Base-by-base conservation (phyloP, 495 filamentous ascomycete genomes). In the Apodospora peruviana region DNA sequence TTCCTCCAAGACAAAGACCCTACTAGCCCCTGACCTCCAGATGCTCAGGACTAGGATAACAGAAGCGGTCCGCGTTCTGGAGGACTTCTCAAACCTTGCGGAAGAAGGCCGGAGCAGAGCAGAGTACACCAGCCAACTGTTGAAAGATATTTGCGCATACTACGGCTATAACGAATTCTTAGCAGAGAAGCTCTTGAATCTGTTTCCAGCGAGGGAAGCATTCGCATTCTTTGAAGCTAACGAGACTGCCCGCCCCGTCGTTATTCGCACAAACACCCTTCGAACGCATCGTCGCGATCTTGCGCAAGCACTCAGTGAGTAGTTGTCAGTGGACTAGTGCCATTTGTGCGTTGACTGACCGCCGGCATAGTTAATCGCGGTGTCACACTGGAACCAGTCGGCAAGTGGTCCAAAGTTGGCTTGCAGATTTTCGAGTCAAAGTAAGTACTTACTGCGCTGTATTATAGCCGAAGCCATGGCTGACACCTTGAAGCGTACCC, bases 201-300 rank as follows among this genome's bases (percentile, higher is more conserved):
- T 98, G 5, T 98, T 98, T 75, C 80, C 90, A 1, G 87, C 94
- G 20, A 83, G 85, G 58, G 94, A 98, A 70, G 94, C 93, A 0
- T 95, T 98, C 50, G 90, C 90, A 5, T 98, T 98, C 69, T 98
- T 98, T 70, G 93, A 98, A 67, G 91, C 91, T 38, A 98, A 98
- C 79, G 93, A 98, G 49, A 65, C 86, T 19, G 78, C 86, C 17
- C 84, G 91, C 40, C 91, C 91, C 1, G 81, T 96, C 39, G 66
- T 68, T 23, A 77, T 81, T 48, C 87, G 93, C 68, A 96, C 93
- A 42, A 98, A 98, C 64, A 97, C 93, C 5, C 79, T 98, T 38
- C 85, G 88, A 47, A 96, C 94, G 9, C 88, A 91, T 66, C 84
- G 93, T 49, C 79, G 93, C 55, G 88, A 94, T 38, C 82, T 98